Conservation (phyloP, 345 rosid species). For the Jatropha curcas region DNA sequence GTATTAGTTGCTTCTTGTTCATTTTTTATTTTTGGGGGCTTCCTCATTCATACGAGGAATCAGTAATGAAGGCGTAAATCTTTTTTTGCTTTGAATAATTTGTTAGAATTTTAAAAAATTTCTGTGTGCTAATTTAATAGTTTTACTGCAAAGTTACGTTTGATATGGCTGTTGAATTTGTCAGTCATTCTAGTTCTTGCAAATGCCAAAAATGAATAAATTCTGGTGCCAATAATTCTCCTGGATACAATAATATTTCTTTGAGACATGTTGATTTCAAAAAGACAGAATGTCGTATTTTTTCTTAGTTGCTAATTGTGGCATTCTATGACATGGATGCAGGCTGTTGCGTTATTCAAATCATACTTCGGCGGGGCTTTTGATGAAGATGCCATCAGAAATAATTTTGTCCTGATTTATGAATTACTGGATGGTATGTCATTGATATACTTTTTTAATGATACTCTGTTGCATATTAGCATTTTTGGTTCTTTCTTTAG, state of each 20-base stretch:
- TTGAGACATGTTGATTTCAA: not conserved
- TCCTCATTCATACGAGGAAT: not conserved
- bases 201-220: not conserved
- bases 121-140: not conserved
- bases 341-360: conserved; percentile 96
- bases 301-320: conserved; percentile 1
- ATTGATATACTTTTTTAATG: not conserved
- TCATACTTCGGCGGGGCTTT: conserved; percentile 98
- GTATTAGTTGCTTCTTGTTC: conserved; percentile 31
- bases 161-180: not conserved
- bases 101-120: not conserved
- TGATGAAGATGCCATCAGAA: conserved; percentile 96
- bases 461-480: not conserved
- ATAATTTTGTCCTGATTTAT: conserved; percentile 94
- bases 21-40: not conserved
- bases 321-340: conserved; percentile 16
- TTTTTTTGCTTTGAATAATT: not conserved
- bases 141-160: not conserved
- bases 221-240: not conserved
- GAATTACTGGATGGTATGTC: conserved; percentile 90
- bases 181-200: not conserved
- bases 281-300: not conserved
- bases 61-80: not conserved
- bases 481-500: not conserved
- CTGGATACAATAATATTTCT: not conserved